Evolutionary conservation across 371 early-diverging fungal species (phyloP), one percentile per base, ranked within the genome.

Genomic region (Capniomyces stellatus): DNA sequence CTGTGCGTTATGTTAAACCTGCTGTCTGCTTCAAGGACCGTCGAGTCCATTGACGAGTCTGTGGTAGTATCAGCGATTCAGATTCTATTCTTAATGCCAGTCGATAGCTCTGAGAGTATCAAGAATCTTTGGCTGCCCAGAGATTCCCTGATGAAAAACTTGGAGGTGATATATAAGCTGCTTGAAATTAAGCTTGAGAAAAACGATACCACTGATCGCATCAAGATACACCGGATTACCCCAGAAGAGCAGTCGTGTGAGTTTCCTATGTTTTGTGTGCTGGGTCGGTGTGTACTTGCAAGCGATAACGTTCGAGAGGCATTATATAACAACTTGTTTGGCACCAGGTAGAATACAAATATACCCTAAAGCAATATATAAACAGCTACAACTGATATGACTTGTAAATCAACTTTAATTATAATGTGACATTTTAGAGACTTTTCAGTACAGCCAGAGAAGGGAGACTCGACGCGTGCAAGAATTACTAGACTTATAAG

Each of bases 401-500:
- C n/a, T n/a, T n/a, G n/a, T n/a, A n/a, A n/a, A n/a, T n/a, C n/a
- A n/a, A n/a, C n/a, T n/a, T n/a, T n/a, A n/a, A n/a, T n/a, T n/a
- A n/a, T n/a, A n/a, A n/a, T n/a, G n/a, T n/a, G n/a, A n/a, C n/a
- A n/a, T 4, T 24, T 29, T 59, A 82, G 81, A 24, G 92, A 90
- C 67, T 80, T 85, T 19, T 57, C 71, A 2, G 67, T 74, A 51
- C 85, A 83, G 24, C 74, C 89, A n/a, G 79, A 83, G 54, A 70
- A 81, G 62, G 83, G 86, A 3, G 60, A 71, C 23, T 64, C 74
- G 4, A 54, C 84, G 18, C 63, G 83, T 2, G 75, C 81, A 10
- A 65, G 72, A 31, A 54, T 90, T 54, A 87, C 88, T 43, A 70
- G 80, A 28, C 61, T 83, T 21, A 82, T 91, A 83, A 80, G 85